Percentiles rank a stretch among this genome's conserved stretches.
Conservation (phyloP, 495 filamentous ascomycete genomes). For the Podospora australis region DNA sequence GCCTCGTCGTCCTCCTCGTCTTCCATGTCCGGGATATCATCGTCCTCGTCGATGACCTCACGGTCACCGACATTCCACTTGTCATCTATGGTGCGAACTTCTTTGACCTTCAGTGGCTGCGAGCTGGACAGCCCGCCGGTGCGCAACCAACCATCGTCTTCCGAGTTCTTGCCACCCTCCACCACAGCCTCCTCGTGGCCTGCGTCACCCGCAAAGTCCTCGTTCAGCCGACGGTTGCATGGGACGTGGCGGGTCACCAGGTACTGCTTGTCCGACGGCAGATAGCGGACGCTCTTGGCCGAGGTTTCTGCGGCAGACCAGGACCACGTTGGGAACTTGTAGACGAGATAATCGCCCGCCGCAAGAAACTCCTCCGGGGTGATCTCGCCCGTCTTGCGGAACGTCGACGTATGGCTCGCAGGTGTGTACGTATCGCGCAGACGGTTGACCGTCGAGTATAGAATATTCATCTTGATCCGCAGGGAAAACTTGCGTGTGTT, state of each 20-base stretch:
- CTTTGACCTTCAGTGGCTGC: constrained; percentile 64
- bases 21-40: constrained; percentile 97
- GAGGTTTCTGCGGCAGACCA: constrained; percentile 83
- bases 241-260: constrained; percentile 91
- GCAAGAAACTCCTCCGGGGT: constrained; percentile 96
- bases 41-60: constrained; percentile 61
- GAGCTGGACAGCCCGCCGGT: constrained; percentile 71
- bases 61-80: constrained; percentile 68
- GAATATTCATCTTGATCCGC: constrained; percentile 51
- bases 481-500: no score
- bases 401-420: constrained; percentile 82
- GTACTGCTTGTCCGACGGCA: constrained; percentile 90
- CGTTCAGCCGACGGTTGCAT: constrained; percentile 83
- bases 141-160: constrained; percentile 86
- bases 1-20: constrained; percentile 97
- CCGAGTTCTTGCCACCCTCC: constrained; percentile 60
- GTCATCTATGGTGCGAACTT: constrained; percentile 83
- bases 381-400: constrained; percentile 87
- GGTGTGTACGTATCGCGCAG: constrained; percentile 86
- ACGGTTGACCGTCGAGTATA: constrained; percentile 77
- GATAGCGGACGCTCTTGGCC: constrained; percentile 68
- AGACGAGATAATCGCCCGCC: constrained; percentile 95
- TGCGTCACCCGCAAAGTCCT: constrained; percentile 84
- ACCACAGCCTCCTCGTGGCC: constrained; percentile 79
- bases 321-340: constrained; percentile 99